Conservation (phyloP, 2,329 filamentous ascomycete species). For the Colletotrichum lini region DNA sequence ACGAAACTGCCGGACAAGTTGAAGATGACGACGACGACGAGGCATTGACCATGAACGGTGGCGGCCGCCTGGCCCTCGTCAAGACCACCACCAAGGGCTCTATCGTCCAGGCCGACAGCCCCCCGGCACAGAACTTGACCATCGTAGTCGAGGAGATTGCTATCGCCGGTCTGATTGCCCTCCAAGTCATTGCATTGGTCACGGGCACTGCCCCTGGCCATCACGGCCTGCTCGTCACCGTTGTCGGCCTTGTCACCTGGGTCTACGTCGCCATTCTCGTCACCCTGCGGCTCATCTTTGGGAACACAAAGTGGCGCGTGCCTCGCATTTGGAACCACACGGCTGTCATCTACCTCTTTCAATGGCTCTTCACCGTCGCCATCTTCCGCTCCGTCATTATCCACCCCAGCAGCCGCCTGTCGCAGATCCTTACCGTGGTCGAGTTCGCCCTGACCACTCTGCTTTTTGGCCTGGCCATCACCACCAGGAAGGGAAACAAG, state of each 20-base stretch:
- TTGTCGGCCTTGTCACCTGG: conserved; percentile 82
- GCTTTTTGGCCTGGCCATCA: conserved; percentile 82
- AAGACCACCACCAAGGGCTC: conserved; percentile 75
- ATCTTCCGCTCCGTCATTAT: conserved; percentile 90
- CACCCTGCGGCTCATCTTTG: conserved; percentile 78
- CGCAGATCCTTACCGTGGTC: conserved; percentile 75
- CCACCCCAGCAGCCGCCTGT: conserved; percentile 76
- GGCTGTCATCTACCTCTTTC: conserved; percentile 82
- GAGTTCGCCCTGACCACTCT: conserved; percentile 84
- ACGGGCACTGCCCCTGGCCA: conserved; percentile 69
- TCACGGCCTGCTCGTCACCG: conserved; percentile 71
- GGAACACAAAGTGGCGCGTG: conserved; percentile 74
- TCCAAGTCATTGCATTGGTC: conserved; percentile 77
- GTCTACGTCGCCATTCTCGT: conserved; percentile 83
- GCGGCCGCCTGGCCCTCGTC: conserved; percentile 69
- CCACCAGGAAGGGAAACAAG: conserved; percentile 92
- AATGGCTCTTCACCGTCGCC: conserved; percentile 84
- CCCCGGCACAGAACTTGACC: conserved; percentile 79
- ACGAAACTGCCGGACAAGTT: conserved; percentile 55
- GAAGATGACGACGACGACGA: conserved; percentile 74
- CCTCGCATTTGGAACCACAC: conserved; percentile 94
- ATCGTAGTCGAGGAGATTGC: conserved; percentile 82
- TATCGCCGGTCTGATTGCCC: conserved; percentile 77
- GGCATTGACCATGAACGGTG: conserved; percentile 66
- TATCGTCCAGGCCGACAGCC: conserved; percentile 79